Evolutionary conservation across 2,329 filamentous ascomycete species (phyloP).

Genomic region (Venturia carpophila): DNA sequence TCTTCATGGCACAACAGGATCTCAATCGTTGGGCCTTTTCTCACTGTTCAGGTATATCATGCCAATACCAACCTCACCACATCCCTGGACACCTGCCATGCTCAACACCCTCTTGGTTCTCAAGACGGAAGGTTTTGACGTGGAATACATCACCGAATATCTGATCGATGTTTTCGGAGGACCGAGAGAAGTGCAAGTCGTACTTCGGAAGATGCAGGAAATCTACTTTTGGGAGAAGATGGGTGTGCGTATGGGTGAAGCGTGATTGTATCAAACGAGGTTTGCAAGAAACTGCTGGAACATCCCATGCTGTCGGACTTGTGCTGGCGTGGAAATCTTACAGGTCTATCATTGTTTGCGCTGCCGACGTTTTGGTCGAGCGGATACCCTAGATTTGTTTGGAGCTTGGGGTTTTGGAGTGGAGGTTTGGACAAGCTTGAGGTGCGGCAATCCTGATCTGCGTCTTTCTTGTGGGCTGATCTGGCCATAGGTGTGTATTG

Average conservation of each 20-base stretch:
- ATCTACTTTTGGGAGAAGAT: constrained; percentile 17
- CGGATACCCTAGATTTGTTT: too few species aligned
- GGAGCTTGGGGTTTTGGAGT: too few species aligned
- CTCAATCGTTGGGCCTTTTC: background rate
- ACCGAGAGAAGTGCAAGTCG: constrained; percentile 15
- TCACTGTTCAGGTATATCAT: background rate
- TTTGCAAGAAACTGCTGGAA: background rate
- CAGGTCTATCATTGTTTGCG: background rate
- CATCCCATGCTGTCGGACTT: background rate
- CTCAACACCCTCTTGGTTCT: constrained; percentile 1
- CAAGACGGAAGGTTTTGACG: constrained; percentile 13
- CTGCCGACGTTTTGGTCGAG: background rate
- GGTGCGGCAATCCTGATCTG: too few species aligned
- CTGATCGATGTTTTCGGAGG: constrained; percentile 8
- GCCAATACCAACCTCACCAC: constrained; percentile 15
- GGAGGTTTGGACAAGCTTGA: too few species aligned
- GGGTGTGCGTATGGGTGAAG: constrained; percentile 14
- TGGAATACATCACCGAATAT: constrained; percentile 15
- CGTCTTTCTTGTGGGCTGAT: too few species aligned
- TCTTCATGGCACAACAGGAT: background rate
- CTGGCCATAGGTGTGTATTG: too few species aligned
- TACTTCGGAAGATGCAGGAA: constrained; percentile 18
- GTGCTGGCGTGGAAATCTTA: background rate
- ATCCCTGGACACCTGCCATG: constrained; percentile 14
- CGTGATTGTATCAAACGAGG: background rate